phyloP scores from a whole-genome alignment of 148 eudicot genomes.

The Chenopodium album region DNA sequence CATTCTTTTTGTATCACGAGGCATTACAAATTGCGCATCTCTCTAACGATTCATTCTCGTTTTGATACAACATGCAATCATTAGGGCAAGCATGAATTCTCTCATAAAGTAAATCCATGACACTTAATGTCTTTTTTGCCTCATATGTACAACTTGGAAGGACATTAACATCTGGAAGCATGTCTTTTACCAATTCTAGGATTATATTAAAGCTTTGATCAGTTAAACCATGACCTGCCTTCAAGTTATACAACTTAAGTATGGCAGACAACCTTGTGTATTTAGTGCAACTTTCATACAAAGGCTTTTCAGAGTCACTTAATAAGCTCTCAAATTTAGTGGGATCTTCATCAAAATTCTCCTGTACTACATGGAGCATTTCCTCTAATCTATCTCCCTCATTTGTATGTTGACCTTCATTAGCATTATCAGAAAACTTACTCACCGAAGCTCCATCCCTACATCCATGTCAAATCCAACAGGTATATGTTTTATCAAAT shows the following conservation, averaged over 20 bases:
- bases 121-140: slow-evolving; percentile 1
- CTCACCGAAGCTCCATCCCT: no score
- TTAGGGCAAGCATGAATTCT: not conserved
- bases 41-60: not conserved
- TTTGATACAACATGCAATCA: not conserved
- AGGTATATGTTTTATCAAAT: no score
- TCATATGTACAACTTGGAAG: slow-evolving; percentile 9
- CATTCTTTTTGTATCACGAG: not conserved
- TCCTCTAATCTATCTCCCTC: no score
- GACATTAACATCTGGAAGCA: slow-evolving; percentile 11
- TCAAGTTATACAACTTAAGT: slow-evolving; percentile 16
- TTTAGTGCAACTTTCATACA: no score
- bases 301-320: no score
- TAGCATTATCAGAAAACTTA: no score
- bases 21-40: not conserved
- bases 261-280: not conserved
- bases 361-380: no score
- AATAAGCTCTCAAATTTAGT: no score
- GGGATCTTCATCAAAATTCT: no score
- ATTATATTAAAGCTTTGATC: not conserved
- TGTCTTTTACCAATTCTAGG: not conserved
- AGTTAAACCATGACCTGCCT: not conserved
- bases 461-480: no score
- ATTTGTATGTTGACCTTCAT: no score
- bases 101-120: not conserved